Evolutionary conservation across 2,329 filamentous ascomycete species (phyloP).

Genomic region (Colletotrichum theobromicola): DNA sequence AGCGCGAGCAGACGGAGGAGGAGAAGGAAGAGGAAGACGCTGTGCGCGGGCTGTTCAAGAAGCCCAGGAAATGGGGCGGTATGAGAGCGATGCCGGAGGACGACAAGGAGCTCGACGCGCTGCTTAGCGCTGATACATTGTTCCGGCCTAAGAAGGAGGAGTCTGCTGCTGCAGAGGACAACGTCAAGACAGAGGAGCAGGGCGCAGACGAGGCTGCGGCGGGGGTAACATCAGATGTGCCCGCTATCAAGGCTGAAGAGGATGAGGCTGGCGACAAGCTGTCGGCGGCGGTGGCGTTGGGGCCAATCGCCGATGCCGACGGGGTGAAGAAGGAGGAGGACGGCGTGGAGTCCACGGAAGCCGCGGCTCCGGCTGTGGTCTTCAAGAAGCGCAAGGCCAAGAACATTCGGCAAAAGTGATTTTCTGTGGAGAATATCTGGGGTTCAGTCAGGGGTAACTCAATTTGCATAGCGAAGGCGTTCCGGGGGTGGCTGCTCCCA

Average conservation of each 20-base stretch:
- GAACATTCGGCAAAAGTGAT: conserved; percentile 64
- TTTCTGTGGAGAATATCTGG: neutral
- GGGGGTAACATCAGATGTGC: conserved; percentile 30
- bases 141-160: conserved; percentile 34
- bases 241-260: conserved; percentile 38
- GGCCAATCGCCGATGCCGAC: neutral
- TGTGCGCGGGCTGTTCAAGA: conserved; percentile 65
- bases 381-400: conserved; percentile 84
- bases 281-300: neutral
- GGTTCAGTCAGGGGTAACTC: neutral
- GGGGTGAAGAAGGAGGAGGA: conserved; percentile 47
- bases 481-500: neutral
- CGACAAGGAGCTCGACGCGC: conserved; percentile 65
- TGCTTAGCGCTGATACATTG: conserved; percentile 50
- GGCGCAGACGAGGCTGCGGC: conserved; percentile 26
- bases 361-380: conserved; percentile 55
- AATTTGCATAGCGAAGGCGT: conserved; percentile 3
- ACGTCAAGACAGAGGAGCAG: conserved; percentile 32
- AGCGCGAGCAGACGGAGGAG: conserved; percentile 65
- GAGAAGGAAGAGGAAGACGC: conserved; percentile 66
- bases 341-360: conserved; percentile 25
- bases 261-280: conserved; percentile 21
- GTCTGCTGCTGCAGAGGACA: conserved; percentile 27
- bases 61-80: conserved; percentile 58
- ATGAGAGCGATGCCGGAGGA: conserved; percentile 52